These are phyloP conservation scores for Nemania diffusa DNA, from an alignment of 2,329 filamentous ascomycete species.

Conservation along the genomic window DNA sequence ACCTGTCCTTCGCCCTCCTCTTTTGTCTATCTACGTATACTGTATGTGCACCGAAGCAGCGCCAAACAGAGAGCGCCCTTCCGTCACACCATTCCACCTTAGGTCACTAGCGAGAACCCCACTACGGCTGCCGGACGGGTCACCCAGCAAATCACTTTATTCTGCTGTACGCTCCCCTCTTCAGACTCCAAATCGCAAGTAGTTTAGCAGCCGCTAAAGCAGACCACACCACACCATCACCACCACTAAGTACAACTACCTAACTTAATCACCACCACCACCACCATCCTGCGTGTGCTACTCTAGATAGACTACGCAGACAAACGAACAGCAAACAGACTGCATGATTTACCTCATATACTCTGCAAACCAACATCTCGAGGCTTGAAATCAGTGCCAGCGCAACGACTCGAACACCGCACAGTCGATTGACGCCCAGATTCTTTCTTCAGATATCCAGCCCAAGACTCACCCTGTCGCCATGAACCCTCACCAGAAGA, in stretches of 20 bases:
- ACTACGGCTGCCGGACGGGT: constrained; percentile 26
- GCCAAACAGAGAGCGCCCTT: constrained; percentile 6
- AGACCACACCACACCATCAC: constrained; percentile 28
- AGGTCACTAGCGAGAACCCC: constrained; percentile 19
- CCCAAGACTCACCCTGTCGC: constrained; percentile 48
- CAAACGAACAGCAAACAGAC: background rate
- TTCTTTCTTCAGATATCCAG: constrained; percentile 6
- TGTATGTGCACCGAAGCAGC: no score
- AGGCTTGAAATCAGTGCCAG: background rate
- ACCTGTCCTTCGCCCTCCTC: background rate
- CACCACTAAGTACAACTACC: constrained; percentile 17
- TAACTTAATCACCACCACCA: constrained; percentile 5
- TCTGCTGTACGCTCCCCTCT: constrained; percentile 30
- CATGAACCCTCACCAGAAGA: constrained; percentile 98
- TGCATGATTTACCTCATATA: background rate
- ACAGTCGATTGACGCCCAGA: constrained; percentile 1
- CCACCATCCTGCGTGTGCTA: constrained; percentile 5
- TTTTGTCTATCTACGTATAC: background rate
- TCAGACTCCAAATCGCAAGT: constrained; percentile 24
- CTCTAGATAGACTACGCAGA: background rate
- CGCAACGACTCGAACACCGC: constrained; percentile 3
- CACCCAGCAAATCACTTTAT: constrained; percentile 34
- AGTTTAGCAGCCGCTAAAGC: background rate
- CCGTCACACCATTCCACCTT: constrained; percentile 21
- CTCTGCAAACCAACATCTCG: background rate